These are phyloP conservation scores for Tricholoma sp. DNA, from an alignment of 768 basidiomycete genomes.

Conservation along the genomic window DNA sequence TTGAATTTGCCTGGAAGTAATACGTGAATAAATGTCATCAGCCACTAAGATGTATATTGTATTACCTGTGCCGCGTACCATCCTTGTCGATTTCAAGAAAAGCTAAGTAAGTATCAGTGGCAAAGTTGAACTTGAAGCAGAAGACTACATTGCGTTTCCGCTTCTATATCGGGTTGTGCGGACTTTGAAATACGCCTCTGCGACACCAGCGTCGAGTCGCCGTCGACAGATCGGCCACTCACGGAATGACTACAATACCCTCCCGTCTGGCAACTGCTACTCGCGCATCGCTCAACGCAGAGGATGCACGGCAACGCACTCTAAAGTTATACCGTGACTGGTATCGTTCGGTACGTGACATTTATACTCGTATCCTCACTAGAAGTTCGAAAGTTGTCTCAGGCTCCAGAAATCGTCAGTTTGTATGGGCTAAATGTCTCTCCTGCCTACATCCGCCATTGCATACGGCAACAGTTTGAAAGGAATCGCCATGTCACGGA, in stretches of 20 bases:
- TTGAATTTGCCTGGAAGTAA: conserved; percentile 66
- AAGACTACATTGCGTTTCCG: neutral
- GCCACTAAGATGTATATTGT: neutral
- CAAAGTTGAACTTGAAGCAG: no score
- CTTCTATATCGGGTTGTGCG: conserved; percentile 13
- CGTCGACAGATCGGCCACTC: conserved; percentile 6
- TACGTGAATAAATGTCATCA: neutral
- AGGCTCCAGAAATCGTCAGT: conserved; percentile 89
- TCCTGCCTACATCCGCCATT: conserved; percentile 70
- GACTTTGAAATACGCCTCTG: conserved; percentile 12
- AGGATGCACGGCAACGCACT: conserved; percentile 64
- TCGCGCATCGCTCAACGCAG: conserved; percentile 46
- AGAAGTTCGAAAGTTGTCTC: conserved; percentile 4
- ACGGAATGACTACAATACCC: conserved; percentile 71
- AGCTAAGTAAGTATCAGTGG: conserved; percentile 5
- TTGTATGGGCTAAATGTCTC: conserved; percentile 82
- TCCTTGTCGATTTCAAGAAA: conserved; percentile 16
- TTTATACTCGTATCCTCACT: conserved; percentile 1
- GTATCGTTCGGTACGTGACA: conserved; percentile 77
- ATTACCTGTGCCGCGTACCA: conserved; percentile 50
- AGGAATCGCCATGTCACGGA: conserved; percentile 80
- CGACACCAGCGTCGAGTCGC: no score
- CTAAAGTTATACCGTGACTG: conserved; percentile 87
- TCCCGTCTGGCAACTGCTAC: conserved; percentile 76
- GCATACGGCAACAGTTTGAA: conserved; percentile 85